These are phyloP conservation scores for Canariomyces notabilis DNA, from an alignment of 2,329 filamentous ascomycete species.

Conservation along the genomic window DNA sequence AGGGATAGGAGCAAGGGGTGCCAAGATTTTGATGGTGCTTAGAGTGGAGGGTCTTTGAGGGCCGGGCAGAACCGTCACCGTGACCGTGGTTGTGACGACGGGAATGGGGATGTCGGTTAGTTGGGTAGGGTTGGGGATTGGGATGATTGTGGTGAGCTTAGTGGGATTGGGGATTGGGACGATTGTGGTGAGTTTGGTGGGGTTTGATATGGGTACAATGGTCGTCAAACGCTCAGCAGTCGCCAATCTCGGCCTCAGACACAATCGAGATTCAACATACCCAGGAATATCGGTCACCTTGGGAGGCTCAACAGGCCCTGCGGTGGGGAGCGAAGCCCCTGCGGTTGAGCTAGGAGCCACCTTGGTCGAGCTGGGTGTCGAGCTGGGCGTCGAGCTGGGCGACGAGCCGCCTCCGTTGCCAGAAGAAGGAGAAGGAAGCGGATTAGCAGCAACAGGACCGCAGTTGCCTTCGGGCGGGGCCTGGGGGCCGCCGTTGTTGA, in stretches of 20 bases:
- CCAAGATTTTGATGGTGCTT: neutral
- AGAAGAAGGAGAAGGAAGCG: too few species aligned
- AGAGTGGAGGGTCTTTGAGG: neutral
- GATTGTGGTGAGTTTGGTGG: too few species aligned
- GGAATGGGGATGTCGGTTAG: neutral
- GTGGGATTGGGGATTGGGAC: too few species aligned
- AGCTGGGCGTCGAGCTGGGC: too few species aligned
- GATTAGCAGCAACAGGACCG: slow-evolving; percentile 26
- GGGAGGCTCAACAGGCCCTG: too few species aligned
- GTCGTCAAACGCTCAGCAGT: too few species aligned
- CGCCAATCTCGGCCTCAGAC: neutral
- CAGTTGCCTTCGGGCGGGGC: slow-evolving; percentile 23
- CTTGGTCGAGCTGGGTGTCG: too few species aligned
- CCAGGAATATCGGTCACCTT: slow-evolving; percentile 10
- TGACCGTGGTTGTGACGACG: neutral
- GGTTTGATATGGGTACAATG: too few species aligned
- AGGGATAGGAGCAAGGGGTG: neutral
- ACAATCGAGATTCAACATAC: slow-evolving; percentile 11
- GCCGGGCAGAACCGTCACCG: neutral
- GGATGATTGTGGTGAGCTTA: neutral
- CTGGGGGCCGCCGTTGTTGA: slow-evolving; percentile 5
- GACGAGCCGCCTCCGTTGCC: slow-evolving; percentile 17
- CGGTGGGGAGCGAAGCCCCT: slow-evolving; percentile 12
- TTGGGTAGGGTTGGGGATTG: neutral
- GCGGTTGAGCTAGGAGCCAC: slow-evolving; percentile 8